A percentile compares a stretch with the other conserved stretches of the same genome.
Conservation (phyloP, 2,329 filamentous ascomycete genomes). For the Penicillium corylophilum region DNA sequence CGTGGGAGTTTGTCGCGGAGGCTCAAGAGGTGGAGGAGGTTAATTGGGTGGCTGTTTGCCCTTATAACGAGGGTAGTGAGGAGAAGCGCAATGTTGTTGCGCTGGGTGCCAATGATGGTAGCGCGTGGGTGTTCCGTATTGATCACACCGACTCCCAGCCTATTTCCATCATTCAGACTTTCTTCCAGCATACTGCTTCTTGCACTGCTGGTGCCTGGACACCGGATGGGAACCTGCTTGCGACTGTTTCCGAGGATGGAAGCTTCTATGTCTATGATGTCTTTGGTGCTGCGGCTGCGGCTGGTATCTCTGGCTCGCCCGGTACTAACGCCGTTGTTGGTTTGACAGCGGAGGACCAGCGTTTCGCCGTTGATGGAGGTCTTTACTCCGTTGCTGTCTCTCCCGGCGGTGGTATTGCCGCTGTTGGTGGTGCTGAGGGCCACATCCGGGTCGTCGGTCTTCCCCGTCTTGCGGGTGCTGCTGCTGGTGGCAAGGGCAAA, state of each 20-base stretch:
- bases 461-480: conserved; percentile 57
- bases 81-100: conserved; percentile 77
- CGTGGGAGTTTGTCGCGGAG: conserved; percentile 70
- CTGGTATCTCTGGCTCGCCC: conserved; percentile 56
- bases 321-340: conserved; percentile 68
- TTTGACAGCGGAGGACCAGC: conserved; percentile 77
- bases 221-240: conserved; percentile 78
- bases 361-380: conserved; percentile 88
- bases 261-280: conserved; percentile 92
- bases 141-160: conserved; percentile 63
- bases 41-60: conserved; percentile 82
- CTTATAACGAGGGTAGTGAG: conserved; percentile 52
- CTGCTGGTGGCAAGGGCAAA: conserved; percentile 52
- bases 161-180: conserved; percentile 82
- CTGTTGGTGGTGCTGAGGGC: conserved; percentile 83
- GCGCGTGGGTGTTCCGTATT: conserved; percentile 93
- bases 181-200: conserved; percentile 82
- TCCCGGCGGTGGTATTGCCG: conserved; percentile 74
- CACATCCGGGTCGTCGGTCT: conserved; percentile 82
- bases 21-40: conserved; percentile 91
- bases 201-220: conserved; percentile 93
- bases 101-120: conserved; percentile 84
- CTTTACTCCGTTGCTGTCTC: conserved; percentile 85
- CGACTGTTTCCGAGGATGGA: conserved; percentile 84
- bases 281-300: conserved; percentile 72